Evolutionary conservation across 768 basidiomycete genomes (phyloP), one percentile per base, ranked within the genome.

Genomic region (Saitozyma podzolica): DNA sequence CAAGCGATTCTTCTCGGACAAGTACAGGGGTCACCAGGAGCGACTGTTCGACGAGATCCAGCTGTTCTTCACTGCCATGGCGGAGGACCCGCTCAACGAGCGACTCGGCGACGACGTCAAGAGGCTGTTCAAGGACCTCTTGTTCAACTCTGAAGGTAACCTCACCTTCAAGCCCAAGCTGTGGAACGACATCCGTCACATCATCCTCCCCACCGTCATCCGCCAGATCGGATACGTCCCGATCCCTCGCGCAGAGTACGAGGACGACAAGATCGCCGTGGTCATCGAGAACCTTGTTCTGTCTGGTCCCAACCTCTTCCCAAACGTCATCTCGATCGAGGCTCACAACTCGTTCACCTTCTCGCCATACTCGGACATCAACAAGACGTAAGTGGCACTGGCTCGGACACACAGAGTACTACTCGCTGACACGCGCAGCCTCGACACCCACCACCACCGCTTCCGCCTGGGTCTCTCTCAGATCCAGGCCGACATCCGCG

Each of bases 161-260:
- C 83, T 96, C 60, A 87, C 87, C 76, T 96, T 92, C 85, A 96
- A 97, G 83, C 85, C 87, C 3, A 85, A 88, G 40, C 81, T 98
- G 2, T 81, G 94, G 94, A 85, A 86, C 68, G 94, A 98, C 75
- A 86, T 97, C 50, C 83, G 92, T 43, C 84, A 84, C 43, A 88
- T 91, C 58, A 90, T 97, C 61, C 70, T 95, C 0, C 94, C 95
- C 8, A 81, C 84, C 7, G 78, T 95, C 43, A 86, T 93, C 69
- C 84, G 89, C 43, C 84, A 89, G 81, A 87, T 92, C 66, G 57
- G 73, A 45, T 74, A 74, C 66, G 61, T 94, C 58, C 92, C 92
- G 8, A 94, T 98, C 67, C 95, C 95, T 0, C 88, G 92, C 42
- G 86, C 93, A 75, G 94, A 96, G 80, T 98, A 96, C 81, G 88